A percentile compares a stretch with the other conserved stretches of the same genome.
Conservation (phyloP, 441 rosid genomes). For the Pelargonium cotyledonis region DNA sequence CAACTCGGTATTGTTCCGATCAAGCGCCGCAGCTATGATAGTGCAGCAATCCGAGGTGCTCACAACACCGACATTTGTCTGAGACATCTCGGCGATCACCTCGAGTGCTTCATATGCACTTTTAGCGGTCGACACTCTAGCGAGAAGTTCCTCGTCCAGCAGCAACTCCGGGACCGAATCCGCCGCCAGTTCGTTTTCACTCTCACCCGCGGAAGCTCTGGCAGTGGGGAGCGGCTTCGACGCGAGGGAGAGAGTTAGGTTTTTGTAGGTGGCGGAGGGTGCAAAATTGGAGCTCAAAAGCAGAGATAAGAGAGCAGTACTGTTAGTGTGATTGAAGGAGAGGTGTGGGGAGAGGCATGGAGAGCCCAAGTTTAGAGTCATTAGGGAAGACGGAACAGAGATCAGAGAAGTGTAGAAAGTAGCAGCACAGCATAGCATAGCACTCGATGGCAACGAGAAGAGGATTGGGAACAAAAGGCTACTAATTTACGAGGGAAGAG, state of each 20-base stretch:
- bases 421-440: too few species aligned
- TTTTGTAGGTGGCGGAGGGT: conserved; percentile 16
- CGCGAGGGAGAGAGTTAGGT: background rate
- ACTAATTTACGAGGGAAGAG: background rate
- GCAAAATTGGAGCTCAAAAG: conserved; percentile 10
- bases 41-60: conserved; percentile 43
- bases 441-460: background rate
- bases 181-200: conserved; percentile 26
- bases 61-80: conserved; percentile 38
- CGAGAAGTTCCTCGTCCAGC: conserved; percentile 38
- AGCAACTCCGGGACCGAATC: conserved; percentile 19
- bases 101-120: conserved; percentile 61
- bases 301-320: conserved; percentile 27
- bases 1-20: conserved; percentile 58
- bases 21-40: conserved; percentile 51
- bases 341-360: conserved; percentile 30
- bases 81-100: conserved; percentile 33
- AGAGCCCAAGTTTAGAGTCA: conserved; percentile 43
- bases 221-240: background rate
- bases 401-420: background rate
- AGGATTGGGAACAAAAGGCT: conserved; percentile 13
- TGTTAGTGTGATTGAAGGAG: conserved; percentile 24
- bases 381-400: conserved; percentile 10
- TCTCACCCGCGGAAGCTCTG: conserved; percentile 35
- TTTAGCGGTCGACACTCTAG: conserved; percentile 41